phyloP scores from a whole-genome alignment of 2,329 filamentous ascomycete species.

The Penicillium sp. region DNA sequence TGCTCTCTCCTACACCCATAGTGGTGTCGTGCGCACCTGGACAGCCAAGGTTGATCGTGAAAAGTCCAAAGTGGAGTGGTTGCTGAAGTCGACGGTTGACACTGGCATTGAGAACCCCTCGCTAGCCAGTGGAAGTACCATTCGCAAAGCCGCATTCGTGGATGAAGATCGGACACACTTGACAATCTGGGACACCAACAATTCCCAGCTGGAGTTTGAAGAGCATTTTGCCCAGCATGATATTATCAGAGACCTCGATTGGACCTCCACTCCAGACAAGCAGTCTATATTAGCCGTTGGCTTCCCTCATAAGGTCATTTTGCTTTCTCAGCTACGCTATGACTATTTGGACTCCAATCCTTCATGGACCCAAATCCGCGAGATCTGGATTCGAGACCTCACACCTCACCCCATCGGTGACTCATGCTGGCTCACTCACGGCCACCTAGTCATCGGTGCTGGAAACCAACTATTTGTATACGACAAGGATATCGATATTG shows the following conservation, averaged over 20 bases:
- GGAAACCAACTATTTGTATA: slow-evolving; percentile 90
- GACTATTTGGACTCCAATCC: slow-evolving; percentile 86
- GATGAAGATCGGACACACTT: slow-evolving; percentile 71
- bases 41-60: slow-evolving; percentile 70
- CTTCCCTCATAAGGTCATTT: slow-evolving; percentile 78
- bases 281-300: slow-evolving; percentile 91
- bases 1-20: slow-evolving; percentile 77
- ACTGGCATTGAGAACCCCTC: slow-evolving; percentile 73
- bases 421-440: slow-evolving; percentile 85
- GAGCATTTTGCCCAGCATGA: slow-evolving; percentile 72
- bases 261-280: slow-evolving; percentile 86
- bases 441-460: slow-evolving; percentile 81
- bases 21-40: slow-evolving; percentile 79
- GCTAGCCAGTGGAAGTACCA: slow-evolving; percentile 79
- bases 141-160: slow-evolving; percentile 83
- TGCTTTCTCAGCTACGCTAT: slow-evolving; percentile 85
- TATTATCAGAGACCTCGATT: slow-evolving; percentile 82
- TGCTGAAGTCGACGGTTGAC: slow-evolving; percentile 77
- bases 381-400: slow-evolving; percentile 76
- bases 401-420: slow-evolving; percentile 91
- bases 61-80: slow-evolving; percentile 70
- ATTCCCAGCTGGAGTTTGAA: slow-evolving; percentile 77
- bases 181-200: slow-evolving; percentile 88
- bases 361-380: slow-evolving; percentile 83
- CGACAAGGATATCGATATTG: slow-evolving; percentile 69